Base-by-base conservation (phyloP, 2,329 filamentous ascomycete species). In the Ophiosphaerella herpotricha region DNA sequence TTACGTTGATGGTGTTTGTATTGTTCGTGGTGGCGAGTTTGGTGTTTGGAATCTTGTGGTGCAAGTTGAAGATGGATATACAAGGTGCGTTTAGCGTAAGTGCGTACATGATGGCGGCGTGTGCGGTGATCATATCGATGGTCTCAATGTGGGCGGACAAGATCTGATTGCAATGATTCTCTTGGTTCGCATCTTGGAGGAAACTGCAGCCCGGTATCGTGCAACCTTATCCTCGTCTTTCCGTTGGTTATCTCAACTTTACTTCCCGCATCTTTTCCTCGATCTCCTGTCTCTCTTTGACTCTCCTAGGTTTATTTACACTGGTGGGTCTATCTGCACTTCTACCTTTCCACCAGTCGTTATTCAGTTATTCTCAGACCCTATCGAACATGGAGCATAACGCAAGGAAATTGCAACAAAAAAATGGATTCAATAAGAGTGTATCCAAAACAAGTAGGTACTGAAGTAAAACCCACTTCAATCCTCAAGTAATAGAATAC, bases 281-380 rank as follows among this genome's bases (percentile, higher is more conserved):
- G 18, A 42, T 50, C 39, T 48, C 64, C 51, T 71, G 66, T 43
- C 64, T 63, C 48, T 67, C 56, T 55, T 70, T 74, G 7, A 81
- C 64, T 26, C 64, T 68, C 48, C 62, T 71, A 13, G 74, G 72
- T 50, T 76, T 77, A 65, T 75, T 76, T 35, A 74, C 73, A 54
- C 68, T 74, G 1, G 75, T 63, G 7, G 67, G 69, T 6, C 70
- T 72, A 57, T 76, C 71, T 39, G 72, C 74, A 43, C 74, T 75
- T 38, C 65, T 53, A 43, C 67, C 62, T 58, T 77, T 77, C 76
- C 76, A 77, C 75, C 64, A 24, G 12, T 32, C 8, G 31, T 8
- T 23, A 18, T 23, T 23, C 16, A 7, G 16, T 23, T 7, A 29
- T 39, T 23, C 36, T 8, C 5, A 13, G 7, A 4, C 23, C 29